Percentiles rank a stretch among this genome's conserved stretches.
phyloP scores from a whole-genome alignment of 495 filamentous ascomycete genomes.

The Penicillium fimorum region DNA sequence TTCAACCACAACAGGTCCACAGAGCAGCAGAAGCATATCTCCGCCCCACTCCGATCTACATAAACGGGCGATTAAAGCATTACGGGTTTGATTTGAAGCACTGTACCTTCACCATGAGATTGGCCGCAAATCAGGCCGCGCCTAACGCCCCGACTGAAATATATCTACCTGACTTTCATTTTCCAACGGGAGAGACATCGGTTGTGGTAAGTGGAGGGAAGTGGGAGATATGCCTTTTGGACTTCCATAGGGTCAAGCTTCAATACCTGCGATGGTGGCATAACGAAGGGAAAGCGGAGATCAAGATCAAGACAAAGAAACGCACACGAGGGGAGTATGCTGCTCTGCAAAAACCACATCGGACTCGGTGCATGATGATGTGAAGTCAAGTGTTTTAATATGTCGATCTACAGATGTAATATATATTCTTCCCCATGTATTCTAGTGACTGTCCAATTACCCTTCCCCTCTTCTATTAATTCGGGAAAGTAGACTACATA shows the following conservation, averaged over 20 bases:
- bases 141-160: conserved; percentile 74
- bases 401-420: too few relatives aligned
- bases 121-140: conserved; percentile 52
- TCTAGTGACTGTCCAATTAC: neutral
- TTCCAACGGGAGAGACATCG: conserved; percentile 65
- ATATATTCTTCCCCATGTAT: too few relatives aligned
- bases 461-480: too few relatives aligned
- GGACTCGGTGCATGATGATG: neutral
- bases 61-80: conserved; percentile 61
- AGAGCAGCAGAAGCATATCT: conserved; percentile 91
- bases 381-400: neutral
- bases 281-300: conserved; percentile 72
- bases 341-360: neutral
- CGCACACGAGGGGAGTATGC: conserved; percentile 49
- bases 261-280: conserved; percentile 92
- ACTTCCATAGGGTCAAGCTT: conserved; percentile 60
- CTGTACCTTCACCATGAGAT: conserved; percentile 65
- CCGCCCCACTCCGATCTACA: conserved; percentile 76
- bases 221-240: conserved; percentile 76
- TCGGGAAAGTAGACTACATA: too few relatives aligned
- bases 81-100: conserved; percentile 78
- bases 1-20: conserved; percentile 60
- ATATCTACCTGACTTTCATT: conserved; percentile 90
- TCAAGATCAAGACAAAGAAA: conserved; percentile 74
- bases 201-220: conserved; percentile 82